Base-by-base conservation (phyloP, 1,139 yeast species). In the Pichia sp. region DNA sequence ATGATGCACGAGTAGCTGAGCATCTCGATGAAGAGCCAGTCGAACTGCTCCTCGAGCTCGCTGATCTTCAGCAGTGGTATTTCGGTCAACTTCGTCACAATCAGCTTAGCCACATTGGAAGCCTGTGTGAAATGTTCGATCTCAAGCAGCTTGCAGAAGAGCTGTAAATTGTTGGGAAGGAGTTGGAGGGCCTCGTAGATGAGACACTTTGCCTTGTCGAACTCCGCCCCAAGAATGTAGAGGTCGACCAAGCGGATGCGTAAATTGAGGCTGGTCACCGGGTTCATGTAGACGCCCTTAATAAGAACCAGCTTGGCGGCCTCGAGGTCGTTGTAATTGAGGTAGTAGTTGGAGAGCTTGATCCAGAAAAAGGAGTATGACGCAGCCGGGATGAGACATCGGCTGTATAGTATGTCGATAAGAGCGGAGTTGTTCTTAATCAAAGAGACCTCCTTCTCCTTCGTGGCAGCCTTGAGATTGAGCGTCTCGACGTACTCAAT, bases 321-420 rank as follows among this genome's bases (percentile, higher is more conserved):
- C 13, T 66, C 66, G 19, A 66, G 55, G 22, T 71, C 60, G 19
- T 68, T 65, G 16, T 62, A 54, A 37, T 64, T 62, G 1, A 78
- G 60, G 47, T 70, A 69, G 58, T 68, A 78, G 59, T 87, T 75
- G 1, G 80, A 69, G 61, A 80, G 85, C 48, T 81, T 75, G 25
- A 83, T 63, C 91, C 95, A 87, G 44, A 86, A 70, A 39, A 70
- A 71, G 2, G 79, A 77, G 57, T 83, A 79, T 13, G 69, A 64
- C 0, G 83, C 81, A 3, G 82, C 74, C 0, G 79, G 69, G 4
- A 80, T 70, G 4, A 85, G 56, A 46, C 85, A 78, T 52, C 91
- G 68, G 58, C 82, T 85, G 61, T 82, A 87, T 1, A 76, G 62
- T 36, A 76, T 70, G 10, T 66, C 66, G 5, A 77, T 62, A 23